phyloP scores from a whole-genome alignment of 345 rosid species.

The Camelina laxa region DNA sequence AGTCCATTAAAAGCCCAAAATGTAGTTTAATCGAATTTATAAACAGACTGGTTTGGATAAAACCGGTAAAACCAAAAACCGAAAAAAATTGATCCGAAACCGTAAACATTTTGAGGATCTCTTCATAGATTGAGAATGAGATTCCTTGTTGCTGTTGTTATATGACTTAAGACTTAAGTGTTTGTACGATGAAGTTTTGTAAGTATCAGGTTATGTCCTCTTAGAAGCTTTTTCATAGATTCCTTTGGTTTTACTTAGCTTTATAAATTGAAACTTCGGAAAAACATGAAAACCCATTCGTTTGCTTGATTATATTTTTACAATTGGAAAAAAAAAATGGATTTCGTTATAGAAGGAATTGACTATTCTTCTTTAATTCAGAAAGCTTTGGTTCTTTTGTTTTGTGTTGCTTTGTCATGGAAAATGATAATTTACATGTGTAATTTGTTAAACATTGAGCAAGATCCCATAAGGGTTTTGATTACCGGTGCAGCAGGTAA shows the following conservation, averaged over 20 bases:
- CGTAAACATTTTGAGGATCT: not conserved
- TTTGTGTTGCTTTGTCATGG: slow-evolving; percentile 55
- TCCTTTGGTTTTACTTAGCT: slow-evolving; percentile 12
- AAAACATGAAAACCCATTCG: slow-evolving; percentile 30
- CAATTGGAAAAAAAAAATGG: slow-evolving; percentile 41
- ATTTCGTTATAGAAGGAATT: slow-evolving; percentile 26
- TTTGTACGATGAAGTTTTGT: slow-evolving; percentile 20
- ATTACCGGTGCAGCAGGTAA: slow-evolving; percentile 84
- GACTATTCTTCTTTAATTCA: slow-evolving; percentile 49
- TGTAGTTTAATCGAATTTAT: too few species aligned
- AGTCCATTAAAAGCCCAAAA: not conserved
- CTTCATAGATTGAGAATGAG: not conserved
- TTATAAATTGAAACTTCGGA: slow-evolving; percentile 23
- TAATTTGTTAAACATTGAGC: slow-evolving; percentile 54
- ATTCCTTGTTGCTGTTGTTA: slow-evolving; percentile 34
- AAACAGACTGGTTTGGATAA: not conserved
- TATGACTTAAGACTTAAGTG: not conserved
- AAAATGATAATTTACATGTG: slow-evolving; percentile 67
- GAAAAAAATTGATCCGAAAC: too few species aligned
- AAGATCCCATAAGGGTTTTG: slow-evolving; percentile 64
- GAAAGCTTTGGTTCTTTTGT: slow-evolving; percentile 52
- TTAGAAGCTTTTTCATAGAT: slow-evolving; percentile 25
- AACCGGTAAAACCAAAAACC: too few species aligned
- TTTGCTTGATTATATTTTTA: slow-evolving; percentile 12
- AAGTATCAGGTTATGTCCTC: slow-evolving; percentile 44